Conservation (phyloP, 2,329 filamentous ascomycete species). For the Verticillium tricorpus region DNA sequence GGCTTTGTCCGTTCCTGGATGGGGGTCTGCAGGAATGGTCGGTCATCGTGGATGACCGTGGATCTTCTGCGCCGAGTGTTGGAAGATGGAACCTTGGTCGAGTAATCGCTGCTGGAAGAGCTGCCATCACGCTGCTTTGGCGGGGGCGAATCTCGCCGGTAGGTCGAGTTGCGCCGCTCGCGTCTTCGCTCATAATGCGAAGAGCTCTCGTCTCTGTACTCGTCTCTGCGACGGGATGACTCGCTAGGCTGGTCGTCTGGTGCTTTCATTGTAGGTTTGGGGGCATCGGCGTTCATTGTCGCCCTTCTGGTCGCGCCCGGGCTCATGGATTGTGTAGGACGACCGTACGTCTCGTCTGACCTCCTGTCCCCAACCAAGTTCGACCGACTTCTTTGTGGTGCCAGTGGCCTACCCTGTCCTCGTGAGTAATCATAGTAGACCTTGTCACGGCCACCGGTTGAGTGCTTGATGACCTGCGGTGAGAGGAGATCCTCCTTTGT, state of each 20-base stretch:
- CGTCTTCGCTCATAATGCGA: slow-evolving; percentile 13
- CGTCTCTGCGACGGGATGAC: slow-evolving; percentile 17
- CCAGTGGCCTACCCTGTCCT: slow-evolving; percentile 18
- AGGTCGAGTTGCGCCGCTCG: slow-evolving; percentile 21
- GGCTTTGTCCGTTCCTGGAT: slow-evolving; percentile 10
- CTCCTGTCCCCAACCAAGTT: slow-evolving; percentile 21
- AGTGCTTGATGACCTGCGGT: slow-evolving; percentile 36
- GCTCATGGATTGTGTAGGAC: slow-evolving; percentile 21
- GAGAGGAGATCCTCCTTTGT: slow-evolving; percentile 31
- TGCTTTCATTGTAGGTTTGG: slow-evolving; percentile 19
- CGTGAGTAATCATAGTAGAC: slow-evolving; percentile 28
- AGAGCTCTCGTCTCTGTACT: slow-evolving; percentile 8
- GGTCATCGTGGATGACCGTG: slow-evolving; percentile 29
- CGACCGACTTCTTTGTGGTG: slow-evolving; percentile 23
- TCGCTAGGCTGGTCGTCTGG: slow-evolving; percentile 29
- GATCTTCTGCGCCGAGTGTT: slow-evolving; percentile 28
- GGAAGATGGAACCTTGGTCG: slow-evolving; percentile 21
- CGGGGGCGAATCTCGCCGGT: slow-evolving; percentile 18
- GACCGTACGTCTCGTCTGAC: slow-evolving; percentile 17
- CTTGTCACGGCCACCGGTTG: slow-evolving; percentile 36
- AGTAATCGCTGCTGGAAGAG: slow-evolving; percentile 34
- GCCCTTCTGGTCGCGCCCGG: slow-evolving; percentile 18
- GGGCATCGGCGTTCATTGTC: slow-evolving; percentile 20
- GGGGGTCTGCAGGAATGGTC: slow-evolving; percentile 15
- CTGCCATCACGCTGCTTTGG: slow-evolving; percentile 14